Evolutionary conservation across 192 early-diverging fungal genomes (phyloP).

Genomic region (Coemansia sp.): DNA sequence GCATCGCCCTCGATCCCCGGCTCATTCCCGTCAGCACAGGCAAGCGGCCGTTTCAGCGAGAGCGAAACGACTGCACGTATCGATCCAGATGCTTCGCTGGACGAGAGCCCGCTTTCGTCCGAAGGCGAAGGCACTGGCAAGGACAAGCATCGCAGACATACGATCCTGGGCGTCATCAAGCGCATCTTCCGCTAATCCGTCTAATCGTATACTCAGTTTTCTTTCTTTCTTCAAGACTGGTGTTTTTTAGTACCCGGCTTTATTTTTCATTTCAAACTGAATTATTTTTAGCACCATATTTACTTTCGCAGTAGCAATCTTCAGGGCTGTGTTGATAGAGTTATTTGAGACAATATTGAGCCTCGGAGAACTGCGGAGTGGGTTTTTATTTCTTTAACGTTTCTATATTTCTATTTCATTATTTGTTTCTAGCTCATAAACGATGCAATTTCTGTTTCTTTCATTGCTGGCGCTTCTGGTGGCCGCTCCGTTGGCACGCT

Average conservation of each 20-base stretch:
- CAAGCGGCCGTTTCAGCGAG: slow-evolving; percentile 21
- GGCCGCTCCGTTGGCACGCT: slow-evolving; percentile 1
- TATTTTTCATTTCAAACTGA: neutral
- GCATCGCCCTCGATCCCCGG: slow-evolving; percentile 36
- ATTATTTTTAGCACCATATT: neutral
- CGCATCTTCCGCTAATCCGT: slow-evolving; percentile 46
- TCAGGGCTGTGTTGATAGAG: neutral
- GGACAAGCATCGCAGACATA: slow-evolving; percentile 46
- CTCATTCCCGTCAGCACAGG: slow-evolving; percentile 31
- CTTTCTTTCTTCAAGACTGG: neutral
- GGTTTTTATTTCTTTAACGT: too few relatives aligned
- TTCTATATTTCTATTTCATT: too few relatives aligned
- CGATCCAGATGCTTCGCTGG: slow-evolving; percentile 19
- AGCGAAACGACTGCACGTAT: slow-evolving; percentile 13
- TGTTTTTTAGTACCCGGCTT: neutral
- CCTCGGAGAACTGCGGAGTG: neutral
- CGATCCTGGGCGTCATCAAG: slow-evolving; percentile 52
- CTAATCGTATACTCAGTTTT: neutral
- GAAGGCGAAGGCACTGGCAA: slow-evolving; percentile 30
- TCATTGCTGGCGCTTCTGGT: slow-evolving; percentile 9
- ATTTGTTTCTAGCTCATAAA: neutral
- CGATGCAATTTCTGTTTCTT: neutral
- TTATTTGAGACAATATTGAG: neutral
- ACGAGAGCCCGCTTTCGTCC: slow-evolving; percentile 20
- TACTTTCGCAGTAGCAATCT: neutral